Evolutionary conservation across 2,329 filamentous ascomycete genomes (phyloP).

Genomic region (Coniochaeta hoffmannii): DNA sequence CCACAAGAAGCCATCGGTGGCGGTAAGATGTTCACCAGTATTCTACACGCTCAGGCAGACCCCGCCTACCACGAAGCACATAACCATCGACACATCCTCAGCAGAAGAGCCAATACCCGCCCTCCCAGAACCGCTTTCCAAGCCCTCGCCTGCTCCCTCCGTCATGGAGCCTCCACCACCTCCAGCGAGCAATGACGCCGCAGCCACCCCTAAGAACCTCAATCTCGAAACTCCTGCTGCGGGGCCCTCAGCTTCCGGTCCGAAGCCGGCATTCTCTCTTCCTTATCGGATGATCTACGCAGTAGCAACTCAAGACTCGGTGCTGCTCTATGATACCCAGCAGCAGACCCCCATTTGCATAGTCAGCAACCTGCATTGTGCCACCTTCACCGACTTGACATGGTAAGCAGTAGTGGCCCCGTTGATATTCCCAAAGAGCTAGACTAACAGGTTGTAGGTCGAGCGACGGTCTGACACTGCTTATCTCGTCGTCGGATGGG

Average conservation of each 20-base stretch:
- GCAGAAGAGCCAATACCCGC: conserved; percentile 75
- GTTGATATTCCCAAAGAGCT: no score
- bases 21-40: conserved; percentile 86
- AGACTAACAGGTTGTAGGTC: conserved; percentile 28
- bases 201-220: conserved; percentile 43
- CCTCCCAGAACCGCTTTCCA: conserved; percentile 74
- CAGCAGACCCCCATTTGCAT: conserved; percentile 89
- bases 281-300: conserved; percentile 95
- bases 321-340: conserved; percentile 93
- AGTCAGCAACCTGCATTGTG: conserved; percentile 94
- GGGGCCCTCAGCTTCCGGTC: conserved; percentile 46
- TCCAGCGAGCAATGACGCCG: conserved; percentile 38
- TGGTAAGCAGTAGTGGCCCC: conserved; percentile 57
- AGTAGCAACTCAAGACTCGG: conserved; percentile 92
- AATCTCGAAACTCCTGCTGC: conserved; percentile 39
- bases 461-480: conserved; percentile 48
- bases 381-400: conserved; percentile 91
- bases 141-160: conserved; percentile 47
- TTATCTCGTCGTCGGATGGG: conserved; percentile 97
- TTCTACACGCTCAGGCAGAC: conserved; percentile 74
- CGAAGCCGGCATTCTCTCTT: conserved; percentile 69
- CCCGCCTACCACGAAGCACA: conserved; percentile 65
- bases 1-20: conserved; percentile 96
- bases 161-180: conserved; percentile 80
- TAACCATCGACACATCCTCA: conserved; percentile 91